phyloP scores from a whole-genome alignment of 306 rosid genomes.

The Fagus sylvatica region DNA sequence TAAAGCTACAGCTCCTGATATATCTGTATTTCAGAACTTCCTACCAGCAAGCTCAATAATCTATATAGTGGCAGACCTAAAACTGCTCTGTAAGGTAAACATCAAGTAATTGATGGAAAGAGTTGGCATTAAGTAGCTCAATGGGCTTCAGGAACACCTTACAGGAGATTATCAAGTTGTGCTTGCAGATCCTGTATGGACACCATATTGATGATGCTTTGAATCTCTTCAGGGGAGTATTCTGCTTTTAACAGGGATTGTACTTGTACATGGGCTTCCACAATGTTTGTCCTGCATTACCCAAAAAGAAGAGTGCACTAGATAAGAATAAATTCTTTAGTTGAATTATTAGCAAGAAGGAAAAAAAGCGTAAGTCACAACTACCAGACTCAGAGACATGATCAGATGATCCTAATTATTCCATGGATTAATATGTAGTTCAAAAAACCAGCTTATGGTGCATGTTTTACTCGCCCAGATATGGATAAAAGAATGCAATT shows the following conservation, averaged over 20 bases:
- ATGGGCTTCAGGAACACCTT: slow-evolving; percentile 29
- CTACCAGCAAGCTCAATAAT: not conserved
- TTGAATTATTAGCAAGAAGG: not conserved
- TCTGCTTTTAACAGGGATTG: slow-evolving; percentile 69
- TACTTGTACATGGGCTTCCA: slow-evolving; percentile 91
- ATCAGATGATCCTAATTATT: not conserved
- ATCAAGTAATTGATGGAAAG: not conserved
- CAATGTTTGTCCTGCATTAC: slow-evolving; percentile 69
- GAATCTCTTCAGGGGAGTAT: slow-evolving; percentile 76
- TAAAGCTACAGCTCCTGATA: not conserved
- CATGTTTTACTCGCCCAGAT: no score
- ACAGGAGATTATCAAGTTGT: slow-evolving; percentile 71
- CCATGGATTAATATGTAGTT: no score
- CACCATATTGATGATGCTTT: slow-evolving; percentile 60
- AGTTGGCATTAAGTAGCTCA: slow-evolving; percentile 1
- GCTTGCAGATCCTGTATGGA: slow-evolving; percentile 64
- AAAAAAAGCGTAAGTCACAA: not conserved
- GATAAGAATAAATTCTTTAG: not conserved
- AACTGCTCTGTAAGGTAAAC: not conserved
- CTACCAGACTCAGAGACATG: not conserved
- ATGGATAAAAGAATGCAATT: no score
- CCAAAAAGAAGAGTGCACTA: not conserved
- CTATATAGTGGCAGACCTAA: not conserved
- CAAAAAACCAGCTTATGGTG: no score
- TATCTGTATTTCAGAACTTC: not conserved